Percentiles rank a stretch among this genome's conserved stretches.
These are phyloP conservation scores for Albugo candida DNA, from an alignment of 352 stramenopile genomes.

Conservation along the genomic window DNA sequence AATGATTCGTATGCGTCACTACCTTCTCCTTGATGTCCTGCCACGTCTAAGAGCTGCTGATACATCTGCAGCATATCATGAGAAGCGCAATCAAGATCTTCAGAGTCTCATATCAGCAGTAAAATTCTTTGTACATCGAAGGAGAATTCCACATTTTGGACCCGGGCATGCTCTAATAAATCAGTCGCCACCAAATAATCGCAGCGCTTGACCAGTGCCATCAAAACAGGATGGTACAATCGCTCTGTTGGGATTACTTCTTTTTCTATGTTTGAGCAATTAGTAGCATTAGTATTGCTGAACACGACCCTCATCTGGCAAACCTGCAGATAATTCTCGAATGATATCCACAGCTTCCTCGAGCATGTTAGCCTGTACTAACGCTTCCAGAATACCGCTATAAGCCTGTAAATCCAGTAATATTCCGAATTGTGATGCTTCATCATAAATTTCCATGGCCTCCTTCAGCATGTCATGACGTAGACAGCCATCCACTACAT, in stretches of 20 bases:
- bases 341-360: conserved; percentile 33
- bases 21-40: conserved; percentile 22
- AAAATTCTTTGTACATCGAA: conserved; percentile 14
- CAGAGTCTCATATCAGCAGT: not conserved
- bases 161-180: conserved; percentile 19
- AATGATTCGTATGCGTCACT: conserved; percentile 36
- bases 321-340: conserved; percentile 18
- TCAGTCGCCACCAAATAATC: conserved; percentile 25
- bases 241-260: conserved; percentile 25
- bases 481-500: conserved; percentile 43
- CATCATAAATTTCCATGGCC: conserved; percentile 41
- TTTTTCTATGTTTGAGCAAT: conserved; percentile 4
- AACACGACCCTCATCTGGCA: not conserved
- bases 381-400: conserved; percentile 21
- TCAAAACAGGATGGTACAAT: conserved; percentile 24
- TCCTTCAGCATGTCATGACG: conserved; percentile 26
- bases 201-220: conserved; percentile 16
- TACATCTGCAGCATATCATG: conserved; percentile 20
- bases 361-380: conserved; percentile 21
- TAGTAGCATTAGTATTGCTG: not conserved
- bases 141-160: conserved; percentile 29
- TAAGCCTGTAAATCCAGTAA: conserved; percentile 37
- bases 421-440: conserved; percentile 28
- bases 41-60: conserved; percentile 22
- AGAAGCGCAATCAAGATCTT: not conserved